A percentile compares a stretch with the other conserved stretches of the same genome.
These are phyloP conservation scores for Pseudocercospora fijiensis DNA, from an alignment of 2,329 filamentous ascomycete species.

Conservation along the genomic window DNA sequence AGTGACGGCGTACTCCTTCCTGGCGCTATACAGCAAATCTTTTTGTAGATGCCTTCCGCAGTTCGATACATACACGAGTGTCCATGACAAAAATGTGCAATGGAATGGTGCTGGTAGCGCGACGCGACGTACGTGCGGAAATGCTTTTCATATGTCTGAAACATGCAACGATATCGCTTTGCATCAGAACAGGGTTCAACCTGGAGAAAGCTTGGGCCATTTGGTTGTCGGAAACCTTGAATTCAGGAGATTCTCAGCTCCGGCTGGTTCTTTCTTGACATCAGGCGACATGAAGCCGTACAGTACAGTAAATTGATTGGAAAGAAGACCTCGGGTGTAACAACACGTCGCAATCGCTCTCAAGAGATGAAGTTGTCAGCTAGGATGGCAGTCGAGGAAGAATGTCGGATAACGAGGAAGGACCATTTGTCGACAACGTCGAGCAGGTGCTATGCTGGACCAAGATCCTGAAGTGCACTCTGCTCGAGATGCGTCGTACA, in stretches of 20 bases:
- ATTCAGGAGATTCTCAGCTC: not conserved
- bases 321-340: constrained; percentile 1
- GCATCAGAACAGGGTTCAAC: not conserved
- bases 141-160: not conserved
- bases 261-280: not conserved
- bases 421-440: not conserved
- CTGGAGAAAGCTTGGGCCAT: not conserved
- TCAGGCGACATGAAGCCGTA: not conserved
- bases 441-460: not conserved
- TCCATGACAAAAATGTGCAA: too few relatives aligned
- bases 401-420: not conserved
- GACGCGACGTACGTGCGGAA: too few relatives aligned
- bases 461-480: not conserved
- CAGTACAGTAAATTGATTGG: not conserved
- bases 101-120: too few relatives aligned
- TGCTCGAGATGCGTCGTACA: not conserved
- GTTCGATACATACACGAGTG: not conserved
- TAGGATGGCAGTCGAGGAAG: not conserved
- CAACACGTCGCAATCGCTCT: not conserved
- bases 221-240: not conserved
- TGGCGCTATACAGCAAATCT: constrained; percentile 5
- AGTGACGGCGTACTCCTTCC: not conserved
- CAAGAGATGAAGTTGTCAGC: not conserved
- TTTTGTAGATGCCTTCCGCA: constrained; percentile 2
- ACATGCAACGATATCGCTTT: not conserved